These are phyloP conservation scores for Gardenia jasminoides DNA, from an alignment of 257 asterid species.

Conservation along the genomic window DNA sequence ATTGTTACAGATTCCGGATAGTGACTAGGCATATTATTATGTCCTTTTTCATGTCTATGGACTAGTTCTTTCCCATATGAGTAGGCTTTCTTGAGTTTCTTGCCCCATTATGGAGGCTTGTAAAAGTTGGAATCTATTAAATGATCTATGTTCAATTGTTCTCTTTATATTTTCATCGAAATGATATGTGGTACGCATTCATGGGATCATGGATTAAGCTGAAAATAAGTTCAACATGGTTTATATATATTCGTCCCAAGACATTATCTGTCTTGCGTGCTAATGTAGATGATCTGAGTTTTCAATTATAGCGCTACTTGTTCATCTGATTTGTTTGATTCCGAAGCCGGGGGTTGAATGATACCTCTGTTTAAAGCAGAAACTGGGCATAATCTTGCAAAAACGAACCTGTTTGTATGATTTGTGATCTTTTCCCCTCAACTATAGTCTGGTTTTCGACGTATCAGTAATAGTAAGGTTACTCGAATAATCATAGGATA, in stretches of 20 bases:
- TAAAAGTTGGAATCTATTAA: background rate
- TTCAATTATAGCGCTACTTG: background rate
- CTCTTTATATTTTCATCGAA: background rate
- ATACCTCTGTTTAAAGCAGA: too few species aligned
- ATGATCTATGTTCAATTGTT: background rate
- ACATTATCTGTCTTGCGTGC: background rate
- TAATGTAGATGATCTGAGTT: background rate
- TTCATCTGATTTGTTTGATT: too few species aligned
- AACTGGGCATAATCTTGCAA: too few species aligned
- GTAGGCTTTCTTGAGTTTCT: background rate
- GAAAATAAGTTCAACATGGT: too few species aligned
- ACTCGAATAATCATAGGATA: too few species aligned
- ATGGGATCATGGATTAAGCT: background rate
- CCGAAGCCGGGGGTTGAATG: too few species aligned
- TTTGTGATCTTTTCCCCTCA: too few species aligned
- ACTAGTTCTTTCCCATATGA: background rate
- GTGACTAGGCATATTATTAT: slow-evolving; percentile 13
- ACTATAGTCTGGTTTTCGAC: too few species aligned
- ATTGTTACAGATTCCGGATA: slow-evolving; percentile 18
- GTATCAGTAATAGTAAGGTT: too few species aligned
- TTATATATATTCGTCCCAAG: background rate
- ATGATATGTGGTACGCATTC: background rate
- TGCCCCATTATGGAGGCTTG: slow-evolving; percentile 14
- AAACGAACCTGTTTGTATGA: too few species aligned
- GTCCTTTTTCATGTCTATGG: background rate